A percentile compares a stretch with the other conserved stretches of the same genome.
phyloP scores from a whole-genome alignment of 176 grass and related monocot species.

The Juncus effusus region DNA sequence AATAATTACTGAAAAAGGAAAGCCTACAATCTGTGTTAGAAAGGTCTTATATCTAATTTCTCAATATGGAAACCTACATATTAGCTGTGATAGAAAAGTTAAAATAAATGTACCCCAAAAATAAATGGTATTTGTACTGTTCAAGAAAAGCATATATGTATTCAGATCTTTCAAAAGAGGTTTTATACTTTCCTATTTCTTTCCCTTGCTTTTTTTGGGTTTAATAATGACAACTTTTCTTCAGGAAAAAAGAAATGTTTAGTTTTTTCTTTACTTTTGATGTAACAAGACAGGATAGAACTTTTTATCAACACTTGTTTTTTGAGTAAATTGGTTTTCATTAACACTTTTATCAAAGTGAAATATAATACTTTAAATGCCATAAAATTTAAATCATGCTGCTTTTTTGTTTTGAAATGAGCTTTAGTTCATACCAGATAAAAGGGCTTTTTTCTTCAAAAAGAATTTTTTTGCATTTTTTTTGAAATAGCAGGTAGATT shows the following conservation, averaged over 20 bases:
- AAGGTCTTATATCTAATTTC: not conserved
- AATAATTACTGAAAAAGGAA: not conserved
- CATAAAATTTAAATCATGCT: too few relatives aligned
- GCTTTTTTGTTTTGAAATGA: not conserved
- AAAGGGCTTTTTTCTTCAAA: too few relatives aligned
- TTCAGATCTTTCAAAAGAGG: not conserved
- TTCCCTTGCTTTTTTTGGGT: not conserved
- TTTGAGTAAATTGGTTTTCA: too few relatives aligned
- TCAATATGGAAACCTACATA: not conserved
- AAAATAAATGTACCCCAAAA: not conserved
- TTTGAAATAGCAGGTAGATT: not conserved
- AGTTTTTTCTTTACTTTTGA: too few relatives aligned
- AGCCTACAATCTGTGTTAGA: conserved; percentile 10
- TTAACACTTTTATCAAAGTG: too few relatives aligned
- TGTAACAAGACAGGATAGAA: too few relatives aligned
- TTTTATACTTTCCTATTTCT: not conserved
- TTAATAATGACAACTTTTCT: too few relatives aligned
- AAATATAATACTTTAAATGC: too few relatives aligned
- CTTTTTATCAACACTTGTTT: too few relatives aligned
- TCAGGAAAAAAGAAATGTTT: too few relatives aligned
- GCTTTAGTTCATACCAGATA: too few relatives aligned
- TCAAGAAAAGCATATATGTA: not conserved
- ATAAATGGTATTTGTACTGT: not conserved
- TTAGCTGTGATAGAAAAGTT: conserved; percentile 2
- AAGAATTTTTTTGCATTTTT: not conserved